Conservation (phyloP, 768 basidiomycete species). For the Kwoniella dejecticola region DNA sequence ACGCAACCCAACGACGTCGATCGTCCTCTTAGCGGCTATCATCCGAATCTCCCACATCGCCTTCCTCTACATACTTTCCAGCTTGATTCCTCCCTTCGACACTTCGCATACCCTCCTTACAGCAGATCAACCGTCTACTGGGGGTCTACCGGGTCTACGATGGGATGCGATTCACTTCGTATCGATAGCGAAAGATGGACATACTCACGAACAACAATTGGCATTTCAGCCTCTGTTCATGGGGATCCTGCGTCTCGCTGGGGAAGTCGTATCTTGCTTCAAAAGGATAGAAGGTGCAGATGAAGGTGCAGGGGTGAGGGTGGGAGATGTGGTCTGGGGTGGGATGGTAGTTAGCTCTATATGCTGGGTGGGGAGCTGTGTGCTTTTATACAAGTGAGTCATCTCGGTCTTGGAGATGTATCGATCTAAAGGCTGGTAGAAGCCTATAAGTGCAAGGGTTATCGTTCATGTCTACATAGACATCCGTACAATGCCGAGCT, state of each 20-base stretch:
- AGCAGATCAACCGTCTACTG: background rate
- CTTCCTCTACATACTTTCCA: constrained; percentile 18
- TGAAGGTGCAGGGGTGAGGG: too few relatives aligned
- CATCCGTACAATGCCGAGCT: constrained; percentile 20
- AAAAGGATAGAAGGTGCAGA: background rate
- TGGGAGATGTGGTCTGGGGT: constrained; percentile 37
- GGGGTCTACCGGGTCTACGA: constrained; percentile 60
- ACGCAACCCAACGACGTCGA: background rate
- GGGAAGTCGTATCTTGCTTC: constrained; percentile 23
- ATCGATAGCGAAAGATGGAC: constrained; percentile 65
- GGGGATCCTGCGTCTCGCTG: constrained; percentile 59
- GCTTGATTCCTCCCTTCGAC: constrained; percentile 36
- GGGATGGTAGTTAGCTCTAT: constrained; percentile 35
- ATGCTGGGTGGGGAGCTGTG: constrained; percentile 35
- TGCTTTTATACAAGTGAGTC: constrained; percentile 53
- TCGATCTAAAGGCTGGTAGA: background rate
- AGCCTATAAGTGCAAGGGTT: too few relatives aligned
- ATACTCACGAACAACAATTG: constrained; percentile 75
- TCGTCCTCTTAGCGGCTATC: constrained; percentile 16
- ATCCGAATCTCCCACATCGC: constrained; percentile 21
- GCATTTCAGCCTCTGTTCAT: constrained; percentile 81
- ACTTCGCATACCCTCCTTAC: constrained; percentile 27
- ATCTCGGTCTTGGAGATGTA: background rate
- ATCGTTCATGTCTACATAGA: constrained; percentile 55
- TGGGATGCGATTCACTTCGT: constrained; percentile 89